Conservation (phyloP, 805 yeast species). For the Candida caryicola region DNA sequence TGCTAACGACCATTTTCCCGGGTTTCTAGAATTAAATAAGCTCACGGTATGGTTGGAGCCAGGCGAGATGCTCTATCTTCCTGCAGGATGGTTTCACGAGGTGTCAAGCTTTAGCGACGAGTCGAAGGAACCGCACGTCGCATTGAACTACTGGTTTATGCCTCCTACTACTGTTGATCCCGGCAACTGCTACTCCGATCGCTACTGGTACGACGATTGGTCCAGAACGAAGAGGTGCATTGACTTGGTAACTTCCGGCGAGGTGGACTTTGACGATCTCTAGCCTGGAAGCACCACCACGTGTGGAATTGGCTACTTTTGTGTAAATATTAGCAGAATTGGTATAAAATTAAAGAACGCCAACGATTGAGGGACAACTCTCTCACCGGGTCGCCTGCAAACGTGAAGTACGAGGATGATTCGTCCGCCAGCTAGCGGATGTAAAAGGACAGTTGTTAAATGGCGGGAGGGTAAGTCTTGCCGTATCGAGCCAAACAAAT, state of each 20-base stretch:
- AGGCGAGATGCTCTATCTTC: slow-evolving; percentile 67
- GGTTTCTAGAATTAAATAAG: slow-evolving; percentile 40
- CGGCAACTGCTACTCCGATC: slow-evolving; percentile 42
- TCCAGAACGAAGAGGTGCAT: slow-evolving; percentile 37
- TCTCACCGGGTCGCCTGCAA: no score
- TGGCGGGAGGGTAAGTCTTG: no score
- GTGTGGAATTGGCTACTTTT: no score
- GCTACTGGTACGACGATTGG: slow-evolving; percentile 55
- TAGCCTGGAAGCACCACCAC: no score
- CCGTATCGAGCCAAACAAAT: no score
- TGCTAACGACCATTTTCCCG: slow-evolving; percentile 48
- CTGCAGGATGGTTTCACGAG: slow-evolving; percentile 83
- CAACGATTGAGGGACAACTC: no score
- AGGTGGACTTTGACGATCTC: background rate
- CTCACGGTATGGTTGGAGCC: slow-evolving; percentile 50
- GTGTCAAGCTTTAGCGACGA: slow-evolving; percentile 59
- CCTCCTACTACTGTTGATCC: slow-evolving; percentile 49
- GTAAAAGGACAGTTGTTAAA: no score
- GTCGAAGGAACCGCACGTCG: slow-evolving; percentile 45
- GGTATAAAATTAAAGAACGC: no score
- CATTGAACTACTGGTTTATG: slow-evolving; percentile 72
- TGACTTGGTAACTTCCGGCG: background rate
- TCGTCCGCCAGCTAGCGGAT: no score
- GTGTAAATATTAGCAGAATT: no score
- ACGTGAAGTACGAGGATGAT: no score